Percentiles rank a stretch among this genome's conserved stretches.
Evolutionary conservation across 805 yeast genomes (phyloP).

Genomic region (Ogataea polymorpha): DNA sequence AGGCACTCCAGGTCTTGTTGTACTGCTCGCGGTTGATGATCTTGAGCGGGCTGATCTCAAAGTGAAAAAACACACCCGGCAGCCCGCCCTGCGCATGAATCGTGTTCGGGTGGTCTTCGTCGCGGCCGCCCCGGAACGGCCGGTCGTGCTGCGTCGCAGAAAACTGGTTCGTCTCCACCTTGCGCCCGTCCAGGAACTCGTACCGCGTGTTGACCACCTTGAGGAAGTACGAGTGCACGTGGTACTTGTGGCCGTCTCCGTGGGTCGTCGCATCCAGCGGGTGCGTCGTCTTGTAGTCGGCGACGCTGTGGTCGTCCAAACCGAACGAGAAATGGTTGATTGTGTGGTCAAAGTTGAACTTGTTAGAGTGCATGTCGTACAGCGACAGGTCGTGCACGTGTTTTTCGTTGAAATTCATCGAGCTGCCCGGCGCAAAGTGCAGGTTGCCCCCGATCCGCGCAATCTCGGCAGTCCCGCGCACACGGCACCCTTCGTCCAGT

Average conservation of each 20-base stretch:
- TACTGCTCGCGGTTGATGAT: constrained; percentile 79
- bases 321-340: constrained; percentile 87
- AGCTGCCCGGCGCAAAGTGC: constrained; percentile 95
- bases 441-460: constrained; percentile 86
- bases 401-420: constrained; percentile 51
- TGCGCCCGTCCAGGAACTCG: constrained; percentile 56
- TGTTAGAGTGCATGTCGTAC: constrained; percentile 51
- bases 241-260: constrained; percentile 47
- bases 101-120: constrained; percentile 87
- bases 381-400: constrained; percentile 87
- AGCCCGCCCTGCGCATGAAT: constrained; percentile 79
- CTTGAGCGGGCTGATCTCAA: constrained; percentile 91
- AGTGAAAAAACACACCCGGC: constrained; percentile 84
- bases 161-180: constrained; percentile 82
- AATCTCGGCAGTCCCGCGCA: constrained; percentile 73
- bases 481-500: constrained; percentile 82
- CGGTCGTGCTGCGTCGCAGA: constrained; percentile 86
- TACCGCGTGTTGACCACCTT: constrained; percentile 89
- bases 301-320: constrained; percentile 38
- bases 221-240: constrained; percentile 71
- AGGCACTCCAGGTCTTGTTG: constrained; percentile 77
- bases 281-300: constrained; percentile 45
- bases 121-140: constrained; percentile 82
- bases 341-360: constrained; percentile 71
- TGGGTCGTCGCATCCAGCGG: constrained; percentile 62